Percentiles rank a stretch among this genome's conserved stretches.
These are phyloP conservation scores for Aspergillus brasiliensis DNA, from an alignment of 2,329 filamentous ascomycete species.

Conservation along the genomic window DNA sequence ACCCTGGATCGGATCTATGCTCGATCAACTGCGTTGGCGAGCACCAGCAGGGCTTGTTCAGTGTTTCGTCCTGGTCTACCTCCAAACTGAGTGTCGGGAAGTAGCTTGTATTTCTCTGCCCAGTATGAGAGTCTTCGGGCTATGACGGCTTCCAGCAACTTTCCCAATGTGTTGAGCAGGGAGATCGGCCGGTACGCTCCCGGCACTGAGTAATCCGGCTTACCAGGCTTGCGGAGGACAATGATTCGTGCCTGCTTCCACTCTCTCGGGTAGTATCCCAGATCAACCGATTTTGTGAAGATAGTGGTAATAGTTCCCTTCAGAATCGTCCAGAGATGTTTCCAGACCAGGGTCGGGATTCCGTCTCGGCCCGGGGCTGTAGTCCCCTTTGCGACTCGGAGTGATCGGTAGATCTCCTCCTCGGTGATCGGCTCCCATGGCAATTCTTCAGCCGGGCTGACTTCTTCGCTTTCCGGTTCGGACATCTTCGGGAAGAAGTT, in stretches of 20 bases:
- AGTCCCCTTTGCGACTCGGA: too few relatives aligned
- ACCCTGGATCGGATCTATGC: conserved; percentile 20
- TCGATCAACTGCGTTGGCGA: conserved; percentile 20
- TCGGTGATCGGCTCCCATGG: too few relatives aligned
- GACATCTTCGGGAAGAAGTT: conserved; percentile 22
- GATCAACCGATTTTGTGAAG: not conserved
- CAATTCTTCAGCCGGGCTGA: too few relatives aligned
- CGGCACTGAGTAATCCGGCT: conserved; percentile 27
- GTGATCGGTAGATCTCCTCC: too few relatives aligned
- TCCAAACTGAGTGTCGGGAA: conserved; percentile 27
- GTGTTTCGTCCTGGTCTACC: conserved; percentile 19
- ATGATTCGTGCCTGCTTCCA: conserved; percentile 25
- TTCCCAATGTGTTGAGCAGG: conserved; percentile 26
- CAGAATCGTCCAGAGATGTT: conserved; percentile 12
- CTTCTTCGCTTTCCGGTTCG: too few relatives aligned
- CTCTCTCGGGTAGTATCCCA: conserved; percentile 21
- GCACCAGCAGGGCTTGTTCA: conserved; percentile 27
- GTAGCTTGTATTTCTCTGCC: conserved; percentile 22
- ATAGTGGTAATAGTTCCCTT: conserved; percentile 10
- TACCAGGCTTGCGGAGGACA: conserved; percentile 27
- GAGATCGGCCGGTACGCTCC: conserved; percentile 31
- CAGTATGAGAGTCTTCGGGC: conserved; percentile 20
- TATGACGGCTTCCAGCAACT: conserved; percentile 23
- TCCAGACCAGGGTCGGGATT: conserved; percentile 14
- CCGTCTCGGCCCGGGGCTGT: not conserved